phyloP scores from a whole-genome alignment of 1,284 basidiomycete species.

The Neolentinus lepideus region DNA sequence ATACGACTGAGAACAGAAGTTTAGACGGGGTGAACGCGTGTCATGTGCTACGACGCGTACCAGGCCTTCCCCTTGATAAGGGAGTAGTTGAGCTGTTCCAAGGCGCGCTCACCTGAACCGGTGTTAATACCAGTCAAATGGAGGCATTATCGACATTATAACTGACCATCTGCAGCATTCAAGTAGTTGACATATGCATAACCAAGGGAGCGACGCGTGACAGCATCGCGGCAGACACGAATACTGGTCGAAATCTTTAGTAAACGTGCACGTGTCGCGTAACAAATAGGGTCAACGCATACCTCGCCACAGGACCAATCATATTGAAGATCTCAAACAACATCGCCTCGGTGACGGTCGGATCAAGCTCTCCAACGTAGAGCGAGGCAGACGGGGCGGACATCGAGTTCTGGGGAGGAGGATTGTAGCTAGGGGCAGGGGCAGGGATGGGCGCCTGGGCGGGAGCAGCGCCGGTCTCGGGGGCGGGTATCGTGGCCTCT shows the following conservation, averaged over 20 bases:
- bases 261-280: background rate
- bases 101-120: conserved; percentile 82
- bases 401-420: conserved; percentile 47
- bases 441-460: conserved; percentile 25
- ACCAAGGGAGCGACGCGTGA: conserved; percentile 98
- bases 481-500: conserved; percentile 24
- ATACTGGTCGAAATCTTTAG: conserved; percentile 50
- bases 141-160: background rate
- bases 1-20: conserved; percentile 65
- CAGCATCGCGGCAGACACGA: conserved; percentile 99
- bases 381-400: conserved; percentile 85
- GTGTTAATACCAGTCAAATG: conserved; percentile 8
- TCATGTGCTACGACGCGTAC: conserved; percentile 31
- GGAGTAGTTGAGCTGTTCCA: conserved; percentile 99
- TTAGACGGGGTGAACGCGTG: conserved; percentile 7
- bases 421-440: conserved; percentile 45
- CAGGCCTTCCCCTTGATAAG: conserved; percentile 98
- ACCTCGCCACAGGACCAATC: conserved; percentile 98
- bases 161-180: conserved; percentile 86
- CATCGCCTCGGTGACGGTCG: conserved; percentile 98
- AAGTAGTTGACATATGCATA: conserved; percentile 99
- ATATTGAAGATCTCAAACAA: conserved; percentile 99
- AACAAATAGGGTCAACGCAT: conserved; percentile 6
- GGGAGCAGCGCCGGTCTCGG: conserved; percentile 32
- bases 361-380: conserved; percentile 98